A percentile compares a stretch with the other conserved stretches of the same genome.
phyloP scores from a whole-genome alignment of 768 basidiomycete species.

The Mycena kentingensis region DNA sequence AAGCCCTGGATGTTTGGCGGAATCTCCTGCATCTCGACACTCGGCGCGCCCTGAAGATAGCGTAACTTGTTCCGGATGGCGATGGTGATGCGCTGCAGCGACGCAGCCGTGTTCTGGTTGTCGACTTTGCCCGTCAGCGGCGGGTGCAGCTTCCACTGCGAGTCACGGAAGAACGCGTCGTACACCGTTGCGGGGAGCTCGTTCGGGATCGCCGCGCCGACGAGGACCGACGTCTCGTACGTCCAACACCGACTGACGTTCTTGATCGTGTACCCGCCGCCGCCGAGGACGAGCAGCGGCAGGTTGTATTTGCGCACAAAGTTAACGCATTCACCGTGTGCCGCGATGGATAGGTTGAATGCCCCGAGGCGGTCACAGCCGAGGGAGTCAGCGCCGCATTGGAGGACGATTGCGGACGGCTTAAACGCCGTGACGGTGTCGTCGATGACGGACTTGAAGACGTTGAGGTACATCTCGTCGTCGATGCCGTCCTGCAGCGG shows the following conservation, averaged over 20 bases:
- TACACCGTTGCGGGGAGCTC: slow-evolving; percentile 88
- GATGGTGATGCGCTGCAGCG: slow-evolving; percentile 85
- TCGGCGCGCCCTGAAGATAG: slow-evolving; percentile 94
- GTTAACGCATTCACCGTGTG: slow-evolving; percentile 97
- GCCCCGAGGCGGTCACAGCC: slow-evolving; percentile 94
- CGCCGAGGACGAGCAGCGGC: slow-evolving; percentile 88
- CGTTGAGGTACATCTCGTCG: slow-evolving; percentile 93
- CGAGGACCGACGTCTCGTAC: slow-evolving; percentile 93
- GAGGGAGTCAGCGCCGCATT: slow-evolving; percentile 96
- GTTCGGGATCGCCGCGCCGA: slow-evolving; percentile 81
- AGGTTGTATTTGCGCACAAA: slow-evolving; percentile 93
- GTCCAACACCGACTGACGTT: slow-evolving; percentile 99
- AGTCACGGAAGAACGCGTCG: slow-evolving; percentile 90
- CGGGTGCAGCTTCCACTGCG: slow-evolving; percentile 90
- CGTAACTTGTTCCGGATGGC: slow-evolving; percentile 85
- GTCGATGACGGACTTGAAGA: slow-evolving; percentile 96
- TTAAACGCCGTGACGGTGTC: slow-evolving; percentile 89
- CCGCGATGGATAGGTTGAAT: slow-evolving; percentile 96
- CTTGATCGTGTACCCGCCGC: slow-evolving; percentile 95
- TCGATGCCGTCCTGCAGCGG: slow-evolving; percentile 95
- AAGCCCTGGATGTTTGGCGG: slow-evolving; percentile 87
- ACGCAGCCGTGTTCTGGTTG: slow-evolving; percentile 84
- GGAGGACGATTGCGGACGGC: slow-evolving; percentile 88
- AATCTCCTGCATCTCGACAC: slow-evolving; percentile 94
- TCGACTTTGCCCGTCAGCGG: slow-evolving; percentile 89